Conservation (phyloP, 345 rosid genomes). For the Cardamine resedifolia region DNA sequence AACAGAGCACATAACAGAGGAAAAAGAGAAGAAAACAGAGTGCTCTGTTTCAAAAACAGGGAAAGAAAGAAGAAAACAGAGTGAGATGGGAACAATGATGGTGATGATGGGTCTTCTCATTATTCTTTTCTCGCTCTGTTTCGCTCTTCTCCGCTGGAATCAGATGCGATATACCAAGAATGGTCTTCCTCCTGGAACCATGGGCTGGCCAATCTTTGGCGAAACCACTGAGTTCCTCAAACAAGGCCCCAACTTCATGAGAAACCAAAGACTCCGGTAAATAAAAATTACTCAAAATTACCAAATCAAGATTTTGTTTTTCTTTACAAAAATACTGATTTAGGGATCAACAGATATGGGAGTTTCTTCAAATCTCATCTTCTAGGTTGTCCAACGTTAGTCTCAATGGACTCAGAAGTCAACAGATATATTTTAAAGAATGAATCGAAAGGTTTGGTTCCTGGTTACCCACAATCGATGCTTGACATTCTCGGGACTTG, state of each 20-base stretch:
- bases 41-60: conserved; percentile 3
- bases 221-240: conserved; percentile 77
- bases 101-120: conserved; percentile 37
- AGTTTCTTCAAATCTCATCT: conserved; percentile 80
- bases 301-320: background rate
- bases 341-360: conserved; percentile 53
- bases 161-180: conserved; percentile 57
- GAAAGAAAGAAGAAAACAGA: conserved; percentile 4
- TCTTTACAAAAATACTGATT: background rate
- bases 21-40: background rate
- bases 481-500: conserved; percentile 67
- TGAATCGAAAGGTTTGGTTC: conserved; percentile 79
- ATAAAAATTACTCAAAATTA: background rate
- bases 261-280: conserved; percentile 65
- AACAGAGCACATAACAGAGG: background rate
- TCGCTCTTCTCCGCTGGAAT: conserved; percentile 72
- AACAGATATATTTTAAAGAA: conserved; percentile 79
- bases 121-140: conserved; percentile 45
- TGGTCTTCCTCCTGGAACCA: conserved; percentile 81
- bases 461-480: conserved; percentile 94
- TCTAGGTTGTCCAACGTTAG: conserved; percentile 73
- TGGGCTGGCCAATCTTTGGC: conserved; percentile 93
- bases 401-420: conserved; percentile 79
- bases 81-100: conserved; percentile 47
- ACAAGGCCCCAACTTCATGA: conserved; percentile 82